Evolutionary conservation across 495 filamentous ascomycete species (phyloP).

Genomic region (Amphirosellinia nigrospora): DNA sequence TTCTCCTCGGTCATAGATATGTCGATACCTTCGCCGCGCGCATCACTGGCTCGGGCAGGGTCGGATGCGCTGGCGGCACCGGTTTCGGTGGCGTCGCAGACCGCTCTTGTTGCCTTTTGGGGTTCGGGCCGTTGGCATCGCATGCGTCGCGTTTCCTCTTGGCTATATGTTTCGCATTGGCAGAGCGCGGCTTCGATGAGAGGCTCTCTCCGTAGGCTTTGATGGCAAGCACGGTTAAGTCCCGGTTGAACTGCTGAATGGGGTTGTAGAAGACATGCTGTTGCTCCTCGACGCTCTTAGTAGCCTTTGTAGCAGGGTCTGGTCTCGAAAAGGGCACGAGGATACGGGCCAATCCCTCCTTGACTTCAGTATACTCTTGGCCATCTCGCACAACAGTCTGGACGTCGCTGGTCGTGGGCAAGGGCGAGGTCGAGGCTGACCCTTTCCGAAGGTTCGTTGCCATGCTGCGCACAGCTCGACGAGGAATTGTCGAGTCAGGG

Average conservation of each 20-base stretch:
- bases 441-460: slow-evolving; percentile 25
- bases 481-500: slow-evolving; percentile 11
- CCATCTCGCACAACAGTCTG: slow-evolving; percentile 46
- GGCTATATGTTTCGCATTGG: slow-evolving; percentile 46
- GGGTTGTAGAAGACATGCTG: slow-evolving; percentile 98
- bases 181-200: slow-evolving; percentile 50
- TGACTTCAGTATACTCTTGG: slow-evolving; percentile 48
- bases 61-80: slow-evolving; percentile 29
- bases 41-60: slow-evolving; percentile 19
- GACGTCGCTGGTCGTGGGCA: slow-evolving; percentile 34
- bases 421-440: slow-evolving; percentile 4
- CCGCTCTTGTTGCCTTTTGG: slow-evolving; percentile 34
- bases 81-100: slow-evolving; percentile 22
- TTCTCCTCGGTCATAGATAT: slow-evolving; percentile 22
- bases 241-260: slow-evolving; percentile 97
- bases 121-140: slow-evolving; percentile 39
- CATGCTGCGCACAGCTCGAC: slow-evolving; percentile 35
- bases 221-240: slow-evolving; percentile 90
- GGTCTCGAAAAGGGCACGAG: slow-evolving; percentile 47
- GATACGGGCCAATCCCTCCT: slow-evolving; percentile 55
- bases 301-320: slow-evolving; percentile 33
- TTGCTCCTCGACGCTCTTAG: slow-evolving; percentile 46
- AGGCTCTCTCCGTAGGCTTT: slow-evolving; percentile 78
- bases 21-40: slow-evolving; percentile 25
- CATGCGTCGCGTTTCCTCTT: slow-evolving; percentile 42